phyloP scores from a whole-genome alignment of 176 grass and related monocot genomes.

The Oryza australiensis region DNA sequence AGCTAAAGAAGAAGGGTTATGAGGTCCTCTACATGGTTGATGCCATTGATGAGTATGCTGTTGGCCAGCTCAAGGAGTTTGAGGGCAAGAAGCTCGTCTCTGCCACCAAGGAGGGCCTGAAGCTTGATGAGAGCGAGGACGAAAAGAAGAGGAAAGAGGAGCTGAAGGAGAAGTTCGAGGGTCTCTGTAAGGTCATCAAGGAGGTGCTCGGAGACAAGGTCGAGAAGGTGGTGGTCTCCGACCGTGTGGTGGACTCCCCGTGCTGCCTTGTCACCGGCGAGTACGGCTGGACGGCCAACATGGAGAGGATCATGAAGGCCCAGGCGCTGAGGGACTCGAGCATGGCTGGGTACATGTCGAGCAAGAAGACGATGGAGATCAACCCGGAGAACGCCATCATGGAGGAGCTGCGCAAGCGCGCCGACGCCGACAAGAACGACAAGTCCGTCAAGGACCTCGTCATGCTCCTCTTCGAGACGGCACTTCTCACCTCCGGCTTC shows the following conservation, averaged over 20 bases:
- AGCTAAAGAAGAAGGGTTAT: conserved; percentile 88
- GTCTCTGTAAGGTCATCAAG: conserved; percentile 94
- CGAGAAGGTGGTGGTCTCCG: conserved; percentile 85
- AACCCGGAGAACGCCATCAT: conserved; percentile 95
- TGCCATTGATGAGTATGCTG: conserved; percentile 85
- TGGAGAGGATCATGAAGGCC: conserved; percentile 99
- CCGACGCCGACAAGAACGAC: conserved; percentile 88
- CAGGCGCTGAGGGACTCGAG: conserved; percentile 87
- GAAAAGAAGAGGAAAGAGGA: conserved; percentile 90
- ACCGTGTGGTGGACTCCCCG: conserved; percentile 88
- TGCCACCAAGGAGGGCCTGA: conserved; percentile 98
- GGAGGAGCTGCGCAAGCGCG: conserved; percentile 88
- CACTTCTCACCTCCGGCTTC: conserved; percentile 92
- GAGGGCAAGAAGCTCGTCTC: conserved; percentile 95
- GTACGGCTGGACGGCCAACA: conserved; percentile 96
- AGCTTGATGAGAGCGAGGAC: conserved; percentile 87
- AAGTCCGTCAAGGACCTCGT: conserved; percentile 97
- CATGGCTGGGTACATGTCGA: conserved; percentile 93
- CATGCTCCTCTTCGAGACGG: conserved; percentile 82
- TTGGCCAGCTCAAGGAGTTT: conserved; percentile 97
- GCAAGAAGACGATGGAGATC: conserved; percentile 99
- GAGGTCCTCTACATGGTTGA: conserved; percentile 93
- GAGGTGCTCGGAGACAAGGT: conserved; percentile 93
- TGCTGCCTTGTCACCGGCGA: conserved; percentile 94
- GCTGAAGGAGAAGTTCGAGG: conserved; percentile 89